These are phyloP conservation scores for Hysterangium stoloniferum DNA, from an alignment of 768 basidiomycete genomes.

Conservation along the genomic window DNA sequence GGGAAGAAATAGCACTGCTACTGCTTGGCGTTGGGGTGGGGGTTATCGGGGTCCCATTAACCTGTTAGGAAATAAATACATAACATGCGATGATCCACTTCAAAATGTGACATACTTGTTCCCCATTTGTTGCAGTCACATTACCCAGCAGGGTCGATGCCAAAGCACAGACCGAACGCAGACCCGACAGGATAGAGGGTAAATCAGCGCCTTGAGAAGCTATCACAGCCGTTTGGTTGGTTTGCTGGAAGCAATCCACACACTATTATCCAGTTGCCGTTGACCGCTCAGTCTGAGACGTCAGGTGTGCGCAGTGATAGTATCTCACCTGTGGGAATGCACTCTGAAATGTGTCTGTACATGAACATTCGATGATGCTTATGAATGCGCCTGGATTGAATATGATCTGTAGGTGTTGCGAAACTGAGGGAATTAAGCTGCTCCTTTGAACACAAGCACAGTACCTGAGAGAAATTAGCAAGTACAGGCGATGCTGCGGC, in stretches of 20 bases:
- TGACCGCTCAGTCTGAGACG: too few species aligned
- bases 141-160: conserved; percentile 46
- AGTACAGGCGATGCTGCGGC: conserved; percentile 50
- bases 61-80: too few species aligned
- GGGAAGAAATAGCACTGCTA: too few species aligned
- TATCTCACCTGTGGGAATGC: conserved; percentile 49
- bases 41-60: too few species aligned
- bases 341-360: conserved; percentile 39
- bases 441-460: conserved; percentile 11
- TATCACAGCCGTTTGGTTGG: conserved; percentile 48
- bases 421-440: too few species aligned
- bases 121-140: conserved; percentile 37
- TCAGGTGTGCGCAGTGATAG: neutral
- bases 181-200: conserved; percentile 40
- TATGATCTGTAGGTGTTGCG: conserved; percentile 42
- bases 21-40: too few species aligned
- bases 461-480: conserved; percentile 47
- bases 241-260: conserved; percentile 41
- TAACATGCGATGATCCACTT: too few species aligned
- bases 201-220: conserved; percentile 33
- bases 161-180: conserved; percentile 45
- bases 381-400: conserved; percentile 59
- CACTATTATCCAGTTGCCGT: neutral
- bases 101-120: conserved; percentile 19
- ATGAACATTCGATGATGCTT: conserved; percentile 56